Evolutionary conservation across 2,329 filamentous ascomycete genomes (phyloP).

Genomic region (Balansia obtecta): DNA sequence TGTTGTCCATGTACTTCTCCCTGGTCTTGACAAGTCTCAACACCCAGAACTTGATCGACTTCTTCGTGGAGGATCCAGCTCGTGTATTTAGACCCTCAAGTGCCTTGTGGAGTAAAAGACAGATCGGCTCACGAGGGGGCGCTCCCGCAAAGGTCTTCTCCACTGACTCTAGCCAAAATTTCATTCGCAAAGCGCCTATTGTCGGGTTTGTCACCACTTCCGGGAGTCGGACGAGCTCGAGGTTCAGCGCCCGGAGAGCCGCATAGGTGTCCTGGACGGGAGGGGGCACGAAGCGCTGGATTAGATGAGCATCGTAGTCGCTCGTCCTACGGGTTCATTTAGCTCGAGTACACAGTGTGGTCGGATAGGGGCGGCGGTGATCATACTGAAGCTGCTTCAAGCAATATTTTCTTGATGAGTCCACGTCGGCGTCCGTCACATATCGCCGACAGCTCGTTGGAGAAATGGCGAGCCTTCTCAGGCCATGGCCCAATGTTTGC

Average conservation of each 20-base stretch:
- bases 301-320: constrained; percentile 78
- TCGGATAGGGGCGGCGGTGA: too few relatives aligned
- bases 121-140: constrained; percentile 84
- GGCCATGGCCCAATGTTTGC: constrained; percentile 23
- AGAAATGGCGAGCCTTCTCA: constrained; percentile 22
- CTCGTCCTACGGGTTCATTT: constrained; percentile 47
- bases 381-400: constrained; percentile 37
- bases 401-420: constrained; percentile 42
- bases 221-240: constrained; percentile 81
- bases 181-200: constrained; percentile 77
- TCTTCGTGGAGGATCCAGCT: constrained; percentile 28
- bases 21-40: constrained; percentile 67
- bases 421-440: constrained; percentile 38
- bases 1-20: constrained; percentile 72
- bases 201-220: constrained; percentile 82
- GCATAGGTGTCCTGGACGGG: constrained; percentile 72
- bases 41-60: constrained; percentile 58
- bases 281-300: constrained; percentile 72
- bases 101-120: constrained; percentile 66
- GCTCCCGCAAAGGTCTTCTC: constrained; percentile 62
- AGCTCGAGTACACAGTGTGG: constrained; percentile 2
- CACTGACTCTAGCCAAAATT: constrained; percentile 88
- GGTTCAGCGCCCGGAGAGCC: constrained; percentile 81
- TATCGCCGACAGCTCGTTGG: constrained; percentile 25
- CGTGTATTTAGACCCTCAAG: constrained; percentile 46